phyloP scores from a whole-genome alignment of 169 alveolate species.

The Eimeria nieschulzi region DNA sequence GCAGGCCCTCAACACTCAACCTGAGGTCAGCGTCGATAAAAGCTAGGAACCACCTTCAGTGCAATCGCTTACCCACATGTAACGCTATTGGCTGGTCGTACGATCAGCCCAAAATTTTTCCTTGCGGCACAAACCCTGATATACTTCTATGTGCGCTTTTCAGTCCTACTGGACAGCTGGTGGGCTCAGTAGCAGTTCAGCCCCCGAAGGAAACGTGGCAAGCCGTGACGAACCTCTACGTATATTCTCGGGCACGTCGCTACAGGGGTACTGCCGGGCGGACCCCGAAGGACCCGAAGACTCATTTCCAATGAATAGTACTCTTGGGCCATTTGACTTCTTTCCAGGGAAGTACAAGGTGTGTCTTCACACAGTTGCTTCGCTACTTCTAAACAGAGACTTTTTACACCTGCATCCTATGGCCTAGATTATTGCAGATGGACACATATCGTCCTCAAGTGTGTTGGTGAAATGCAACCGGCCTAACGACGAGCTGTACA shows the following conservation, averaged over 20 bases:
- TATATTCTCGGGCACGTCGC: conserved; percentile 40
- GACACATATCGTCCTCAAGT: not conserved
- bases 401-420: too few species aligned
- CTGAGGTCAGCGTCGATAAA: not conserved
- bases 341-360: conserved; percentile 75
- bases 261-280: conserved; percentile 63
- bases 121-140: not conserved
- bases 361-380: not conserved
- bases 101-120: not conserved
- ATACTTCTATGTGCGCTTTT: not conserved
- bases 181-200: not conserved
- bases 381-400: too few species aligned
- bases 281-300: conserved; percentile 62
- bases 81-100: not conserved
- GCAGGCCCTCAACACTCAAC: not conserved
- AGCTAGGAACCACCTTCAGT: not conserved
- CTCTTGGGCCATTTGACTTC: conserved; percentile 70
- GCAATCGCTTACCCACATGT: not conserved
- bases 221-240: not conserved
- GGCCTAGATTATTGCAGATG: not conserved
- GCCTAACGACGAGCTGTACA: too few species aligned
- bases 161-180: not conserved
- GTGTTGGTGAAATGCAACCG: too few species aligned
- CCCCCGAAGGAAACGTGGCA: not conserved
- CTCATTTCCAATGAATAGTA: conserved; percentile 38